Evolutionary conservation across 768 basidiomycete genomes (phyloP).

Genomic region (Mycena pura): DNA sequence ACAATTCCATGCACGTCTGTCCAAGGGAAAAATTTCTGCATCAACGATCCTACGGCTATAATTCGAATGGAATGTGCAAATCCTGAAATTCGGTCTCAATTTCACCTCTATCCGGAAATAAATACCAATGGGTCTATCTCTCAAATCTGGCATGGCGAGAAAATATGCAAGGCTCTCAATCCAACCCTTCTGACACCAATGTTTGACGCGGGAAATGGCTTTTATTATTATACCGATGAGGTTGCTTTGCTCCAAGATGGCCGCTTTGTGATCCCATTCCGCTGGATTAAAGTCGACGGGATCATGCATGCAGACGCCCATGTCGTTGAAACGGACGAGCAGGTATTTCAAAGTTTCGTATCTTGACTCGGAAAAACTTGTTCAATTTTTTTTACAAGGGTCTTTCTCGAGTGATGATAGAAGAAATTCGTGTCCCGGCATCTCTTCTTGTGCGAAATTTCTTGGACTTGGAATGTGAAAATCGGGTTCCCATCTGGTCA

Average conservation of each 20-base stretch:
- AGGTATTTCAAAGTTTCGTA: not conserved
- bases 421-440: not conserved
- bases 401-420: too few species aligned
- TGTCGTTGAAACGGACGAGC: not conserved
- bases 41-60: slow-evolving; percentile 24
- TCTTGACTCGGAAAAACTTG: not conserved
- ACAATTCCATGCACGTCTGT: not conserved
- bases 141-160: slow-evolving; percentile 22
- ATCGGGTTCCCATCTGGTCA: not conserved
- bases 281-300: slow-evolving; percentile 21
- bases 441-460: not conserved
- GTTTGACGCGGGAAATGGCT: slow-evolving; percentile 7
- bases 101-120: slow-evolving; percentile 27
- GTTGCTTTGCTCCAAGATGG: slow-evolving; percentile 12
- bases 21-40: slow-evolving; percentile 24
- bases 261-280: slow-evolving; percentile 21
- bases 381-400: too few species aligned
- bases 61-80: slow-evolving; percentile 24
- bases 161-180: slow-evolving; percentile 8
- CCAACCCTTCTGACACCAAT: slow-evolving; percentile 10
- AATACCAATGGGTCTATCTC: slow-evolving; percentile 5
- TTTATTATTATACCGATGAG: slow-evolving; percentile 30
- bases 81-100: slow-evolving; percentile 8
- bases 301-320: slow-evolving; percentile 13
- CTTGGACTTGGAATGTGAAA: not conserved